Evolutionary conservation across 2,329 filamentous ascomycete species (phyloP).

Genomic region (Aspergillus fijiensis): DNA sequence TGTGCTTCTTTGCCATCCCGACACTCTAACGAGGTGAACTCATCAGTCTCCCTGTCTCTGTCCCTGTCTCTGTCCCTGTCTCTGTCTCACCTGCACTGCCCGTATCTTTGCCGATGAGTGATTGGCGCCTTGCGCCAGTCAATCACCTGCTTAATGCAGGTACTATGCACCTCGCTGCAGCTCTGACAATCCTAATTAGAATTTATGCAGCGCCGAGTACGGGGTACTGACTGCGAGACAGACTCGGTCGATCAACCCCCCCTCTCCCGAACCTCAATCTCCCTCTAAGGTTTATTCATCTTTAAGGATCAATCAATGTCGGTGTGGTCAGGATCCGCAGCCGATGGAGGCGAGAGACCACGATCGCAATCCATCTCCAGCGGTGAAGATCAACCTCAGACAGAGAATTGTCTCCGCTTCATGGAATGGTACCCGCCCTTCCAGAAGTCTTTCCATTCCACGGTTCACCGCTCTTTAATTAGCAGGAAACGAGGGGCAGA

Average conservation of each 20-base stretch:
- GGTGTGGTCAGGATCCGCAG: slow-evolving; percentile 5
- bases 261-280: neutral
- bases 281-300: neutral
- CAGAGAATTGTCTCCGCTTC: slow-evolving; percentile 9
- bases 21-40: no score
- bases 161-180: slow-evolving; percentile 6
- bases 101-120: neutral
- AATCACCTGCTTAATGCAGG: slow-evolving; percentile 2
- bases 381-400: slow-evolving; percentile 15
- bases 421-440: slow-evolving; percentile 13
- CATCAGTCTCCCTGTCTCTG: no score
- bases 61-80: no score
- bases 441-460: slow-evolving; percentile 18
- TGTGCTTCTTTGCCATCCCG: no score
- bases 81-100: neutral
- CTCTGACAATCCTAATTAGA: slow-evolving; percentile 4
- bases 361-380: slow-evolving; percentile 7
- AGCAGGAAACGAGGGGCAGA: neutral
- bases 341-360: slow-evolving; percentile 7
- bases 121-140: neutral
- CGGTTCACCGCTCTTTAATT: slow-evolving; percentile 19
- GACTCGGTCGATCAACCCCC: neutral
- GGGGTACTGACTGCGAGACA: neutral
- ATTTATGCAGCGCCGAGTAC: neutral
- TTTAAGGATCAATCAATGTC: neutral